Evolutionary conservation across 2,329 filamentous ascomycete genomes (phyloP), one percentile per base, ranked within the genome.

Genomic region (Nemania bipapillata): DNA sequence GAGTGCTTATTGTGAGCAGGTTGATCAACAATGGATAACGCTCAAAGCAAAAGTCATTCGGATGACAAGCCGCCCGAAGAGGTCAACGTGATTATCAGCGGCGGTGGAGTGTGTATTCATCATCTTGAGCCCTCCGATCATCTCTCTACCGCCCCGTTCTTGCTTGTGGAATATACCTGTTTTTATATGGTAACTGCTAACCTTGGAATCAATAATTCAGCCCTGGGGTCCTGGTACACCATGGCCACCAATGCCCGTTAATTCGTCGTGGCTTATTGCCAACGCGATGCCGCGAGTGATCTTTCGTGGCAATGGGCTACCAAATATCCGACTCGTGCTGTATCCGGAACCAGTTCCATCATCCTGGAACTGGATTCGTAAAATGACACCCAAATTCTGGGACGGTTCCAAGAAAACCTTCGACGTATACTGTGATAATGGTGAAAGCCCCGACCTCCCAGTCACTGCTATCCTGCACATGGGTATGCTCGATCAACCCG

Each of bases 241-340:
- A 52, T 30, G 49, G 26, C 22, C 15, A 24, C 49, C 49, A 52
- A 28, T 52, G 49, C 49, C 49, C 49, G 26, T 52, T 17, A 52
- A 52, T 30, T 52, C 49, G 49, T 52, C 49, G 17, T 52, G 49
- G 49, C 49, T 52, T 52, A 52, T 52, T n/a, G 49, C 49, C 17
- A 52, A 52, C 49, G 49, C 49, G 49, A 26, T 52, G 49, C 49
- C 49, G 12, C 49, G 49, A 52, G 49, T 52, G 12, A 52, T 52
- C 20, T 52, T 52, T 30, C 49, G 49, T 6, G 49, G 9, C 49
- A 52, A 52, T 30, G 49, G 49, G 49, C 49, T 52, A 22, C 49
- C 49, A 30, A 15, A 52, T 52, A 52, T 52, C 49, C 15, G 49
- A 28, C 15, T 52, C 15, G 22, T 52, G 49, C 22, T 28, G 49